Evolutionary conservation across 495 filamentous ascomycete genomes (phyloP).

Genomic region (Penicillium silybi): DNA sequence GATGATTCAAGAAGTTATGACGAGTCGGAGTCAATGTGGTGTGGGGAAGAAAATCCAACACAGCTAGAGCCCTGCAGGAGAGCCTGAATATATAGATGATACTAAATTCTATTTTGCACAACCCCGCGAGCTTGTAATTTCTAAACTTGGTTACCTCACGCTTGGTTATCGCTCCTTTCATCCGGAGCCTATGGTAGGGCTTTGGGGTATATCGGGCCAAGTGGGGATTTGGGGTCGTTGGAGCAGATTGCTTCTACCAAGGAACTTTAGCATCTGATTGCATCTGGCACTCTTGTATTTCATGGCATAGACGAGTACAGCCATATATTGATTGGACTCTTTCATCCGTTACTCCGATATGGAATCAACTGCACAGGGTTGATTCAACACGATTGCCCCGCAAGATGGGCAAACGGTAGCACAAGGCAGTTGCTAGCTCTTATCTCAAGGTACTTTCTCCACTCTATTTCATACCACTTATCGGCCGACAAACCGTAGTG

Average conservation of each 20-base stretch:
- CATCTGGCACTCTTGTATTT: background rate
- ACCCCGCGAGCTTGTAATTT: background rate
- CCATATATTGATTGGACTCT: too few species aligned
- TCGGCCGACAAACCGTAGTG: too few species aligned
- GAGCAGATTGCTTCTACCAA: background rate
- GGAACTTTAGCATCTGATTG: background rate
- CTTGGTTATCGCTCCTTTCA: background rate
- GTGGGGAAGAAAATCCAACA: background rate
- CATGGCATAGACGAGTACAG: background rate
- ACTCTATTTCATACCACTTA: too few species aligned
- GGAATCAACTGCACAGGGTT: too few species aligned
- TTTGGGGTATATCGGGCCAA: background rate
- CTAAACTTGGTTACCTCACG: background rate
- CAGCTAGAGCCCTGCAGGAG: too few species aligned
- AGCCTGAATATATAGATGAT: background rate
- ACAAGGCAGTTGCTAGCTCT: too few species aligned
- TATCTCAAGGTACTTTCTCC: too few species aligned
- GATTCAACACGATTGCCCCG: too few species aligned
- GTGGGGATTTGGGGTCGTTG: slow-evolving; percentile 5
- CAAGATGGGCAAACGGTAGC: too few species aligned
- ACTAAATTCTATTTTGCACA: background rate
- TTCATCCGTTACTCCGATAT: too few species aligned
- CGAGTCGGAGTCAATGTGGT: background rate
- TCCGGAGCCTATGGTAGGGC: background rate
- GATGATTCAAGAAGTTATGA: background rate